These are phyloP conservation scores for Candida sonorensis DNA, from an alignment of 805 yeast species.

Conservation along the genomic window DNA sequence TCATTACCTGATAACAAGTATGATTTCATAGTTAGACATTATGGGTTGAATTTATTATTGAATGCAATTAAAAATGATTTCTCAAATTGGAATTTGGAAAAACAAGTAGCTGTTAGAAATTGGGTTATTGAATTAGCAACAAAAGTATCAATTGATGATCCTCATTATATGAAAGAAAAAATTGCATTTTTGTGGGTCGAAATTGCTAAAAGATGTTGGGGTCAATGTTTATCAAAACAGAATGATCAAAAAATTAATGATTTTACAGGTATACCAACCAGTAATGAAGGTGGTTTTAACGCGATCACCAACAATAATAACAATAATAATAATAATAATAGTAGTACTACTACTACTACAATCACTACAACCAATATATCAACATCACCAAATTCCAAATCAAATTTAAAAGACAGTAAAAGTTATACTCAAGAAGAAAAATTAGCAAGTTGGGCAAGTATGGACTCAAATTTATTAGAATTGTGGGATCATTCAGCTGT, in stretches of 20 bases:
- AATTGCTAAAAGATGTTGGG: slow-evolving; percentile 89
- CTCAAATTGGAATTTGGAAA: slow-evolving; percentile 46
- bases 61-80: slow-evolving; percentile 58
- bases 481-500: slow-evolving; percentile 64
- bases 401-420: slow-evolving; percentile 16
- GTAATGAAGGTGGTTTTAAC: too few relatives aligned
- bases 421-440: slow-evolving; percentile 39
- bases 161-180: slow-evolving; percentile 86
- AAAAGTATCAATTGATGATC: slow-evolving; percentile 57
- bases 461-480: slow-evolving; percentile 72
- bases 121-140: slow-evolving; percentile 81
- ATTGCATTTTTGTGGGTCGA: slow-evolving; percentile 87
- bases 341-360: slow-evolving; percentile 5
- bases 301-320: slow-evolving; percentile 1
- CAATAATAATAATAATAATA: slow-evolving; percentile 1
- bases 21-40: slow-evolving; percentile 76
- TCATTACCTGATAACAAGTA: slow-evolving; percentile 57
- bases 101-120: slow-evolving; percentile 60
- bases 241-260: too few relatives aligned
- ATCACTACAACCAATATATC: slow-evolving; percentile 8
- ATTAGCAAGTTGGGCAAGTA: slow-evolving; percentile 70
- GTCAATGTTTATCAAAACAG: slow-evolving; percentile 44
- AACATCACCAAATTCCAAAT: too few relatives aligned
- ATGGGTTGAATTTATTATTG: slow-evolving; percentile 76
- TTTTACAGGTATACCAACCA: too few relatives aligned